phyloP scores from a whole-genome alignment of 139 green algal species.

The Auxenochlorella pyrenoidosa region DNA sequence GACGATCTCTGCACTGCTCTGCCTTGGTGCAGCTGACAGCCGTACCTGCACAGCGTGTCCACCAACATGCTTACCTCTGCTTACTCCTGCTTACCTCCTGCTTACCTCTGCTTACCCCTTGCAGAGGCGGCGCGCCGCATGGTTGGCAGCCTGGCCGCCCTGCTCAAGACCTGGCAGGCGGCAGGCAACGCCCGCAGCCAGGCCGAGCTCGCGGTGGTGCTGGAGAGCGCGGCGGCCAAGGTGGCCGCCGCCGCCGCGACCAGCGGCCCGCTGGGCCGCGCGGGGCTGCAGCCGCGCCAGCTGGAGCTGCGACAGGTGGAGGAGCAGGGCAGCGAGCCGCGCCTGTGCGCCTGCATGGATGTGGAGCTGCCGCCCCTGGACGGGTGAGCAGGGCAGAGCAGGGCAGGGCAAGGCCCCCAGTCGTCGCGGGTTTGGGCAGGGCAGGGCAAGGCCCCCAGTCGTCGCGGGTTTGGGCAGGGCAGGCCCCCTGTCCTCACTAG shows the following conservation, averaged over 20 bases:
- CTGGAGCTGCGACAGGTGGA: slow-evolving; percentile 19
- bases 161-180: slow-evolving; percentile 21
- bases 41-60: too few relatives aligned
- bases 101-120: too few relatives aligned
- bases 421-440: too few relatives aligned
- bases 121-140: slow-evolving; percentile 30
- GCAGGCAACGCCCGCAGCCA: slow-evolving; percentile 2
- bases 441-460: too few relatives aligned
- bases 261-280: background rate
- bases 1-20: too few relatives aligned
- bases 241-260: background rate
- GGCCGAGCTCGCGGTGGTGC: slow-evolving; percentile 13
- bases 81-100: too few relatives aligned
- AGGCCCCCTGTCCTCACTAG: too few relatives aligned
- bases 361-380: background rate
- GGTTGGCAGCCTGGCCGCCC: slow-evolving; percentile 2
- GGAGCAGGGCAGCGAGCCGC: slow-evolving; percentile 11
- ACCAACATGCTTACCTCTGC: too few relatives aligned
- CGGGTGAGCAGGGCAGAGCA: slow-evolving; percentile 11
- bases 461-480: too few relatives aligned
- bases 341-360: slow-evolving; percentile 9
- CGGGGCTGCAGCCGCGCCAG: slow-evolving; percentile 19
- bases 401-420: too few relatives aligned
- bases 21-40: too few relatives aligned
- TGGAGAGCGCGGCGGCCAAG: background rate